Evolutionary conservation across 768 basidiomycete genomes (phyloP), one percentile per base, ranked within the genome.

Genomic region (Saitozyma sp.): DNA sequence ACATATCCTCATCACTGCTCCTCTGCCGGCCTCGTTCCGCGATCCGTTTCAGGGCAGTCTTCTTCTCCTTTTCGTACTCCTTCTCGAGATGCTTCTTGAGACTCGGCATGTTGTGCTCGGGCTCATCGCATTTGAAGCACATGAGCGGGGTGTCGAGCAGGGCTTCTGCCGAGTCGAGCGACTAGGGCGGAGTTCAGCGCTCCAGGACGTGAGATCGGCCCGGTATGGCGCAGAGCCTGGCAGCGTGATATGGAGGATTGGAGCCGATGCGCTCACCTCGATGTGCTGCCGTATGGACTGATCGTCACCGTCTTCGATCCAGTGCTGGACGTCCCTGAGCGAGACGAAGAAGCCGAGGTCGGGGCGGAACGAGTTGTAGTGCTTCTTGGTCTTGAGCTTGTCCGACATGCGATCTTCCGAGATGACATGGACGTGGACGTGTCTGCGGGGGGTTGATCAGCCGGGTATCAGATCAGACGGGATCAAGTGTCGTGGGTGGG

Each of bases 281-380:
- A 69, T 64, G 40, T 65, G 59, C 9, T 66, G 64, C 9, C 50
- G 50, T 14, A 70, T 65, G 16, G 56, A 54, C 43, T 59, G 54
- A 10, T 68, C 67, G 42, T 70, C 67, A 13, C n/a, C 45, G 11
- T 53, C 42, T 42, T 64, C 50, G 0, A 74, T 49, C 91, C 91
- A 92, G 2, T 84, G 83, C 50, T 90, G 80, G n/a, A 95, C 88
- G 9, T 91, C 86, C 55, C 86, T 83, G 16, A 93, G 79, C 63
- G 87, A 84, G 3, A 94, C 72, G 80, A 95, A 94, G 80, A 91
- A 95, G 0, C 90, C 91, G 17, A 85, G 82, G 53, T 85, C 85
- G 0, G 92, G 92, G 70, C 89, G 88, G 80, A 94, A 96, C 6
- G 90, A 89, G 71, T 94, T 93, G 80, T 91, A 90, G 68, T 96